Base-by-base conservation (phyloP, 2,329 filamentous ascomycete genomes). In the Colletotrichum sp. region DNA sequence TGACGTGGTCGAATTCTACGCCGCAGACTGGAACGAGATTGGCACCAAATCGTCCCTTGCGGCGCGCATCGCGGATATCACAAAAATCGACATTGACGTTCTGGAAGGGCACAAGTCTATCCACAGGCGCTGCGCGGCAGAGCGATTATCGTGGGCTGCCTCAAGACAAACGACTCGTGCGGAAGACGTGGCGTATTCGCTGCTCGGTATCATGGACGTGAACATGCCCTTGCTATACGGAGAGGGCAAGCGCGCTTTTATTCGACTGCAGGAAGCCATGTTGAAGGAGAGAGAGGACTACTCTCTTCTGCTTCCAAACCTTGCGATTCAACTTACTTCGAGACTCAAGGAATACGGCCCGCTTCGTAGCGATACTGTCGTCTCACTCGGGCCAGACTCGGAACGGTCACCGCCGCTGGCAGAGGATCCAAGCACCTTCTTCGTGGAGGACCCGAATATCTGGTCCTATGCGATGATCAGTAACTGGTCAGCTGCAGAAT, bases 161-260 rank as follows among this genome's bases (percentile, higher is more conserved):
- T 67, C 64, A 6, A 70, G 80, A 30, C 28, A 76, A 62, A 81
- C 78, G 2, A 80, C 76, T 5, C 71, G 77, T 2, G 4, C 43
- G 64, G 76, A 82, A 62, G 80, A 83, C 69, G 52, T 76, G 6
- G 80, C 80, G 3, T 82, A 82, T 61, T 80, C 78, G 10, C 64
- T 83, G n/a, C 62, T 82, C 10, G 81, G 81, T 13, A 65, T 83
- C 15, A 81, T 82, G 56, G 71, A 75, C 25, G 76, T 82, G 8
- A 79, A 77, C 28, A 81, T 83, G 79, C 76, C 78, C 5, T 67
- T 80, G 15, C 62, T 79, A 5, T 82, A 82, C 56, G 79, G 81
- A 7, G 81, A 82, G 48, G 80, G 80, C 43, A 43, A 27, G 13
- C 75, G 72, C n/a, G 78, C 80, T 7, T 82, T 81, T 61, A 68